Evolutionary conservation across 2,329 filamentous ascomycete species (phyloP), one percentile per base, ranked within the genome.

Genomic region (Aspergillus bombycis): DNA sequence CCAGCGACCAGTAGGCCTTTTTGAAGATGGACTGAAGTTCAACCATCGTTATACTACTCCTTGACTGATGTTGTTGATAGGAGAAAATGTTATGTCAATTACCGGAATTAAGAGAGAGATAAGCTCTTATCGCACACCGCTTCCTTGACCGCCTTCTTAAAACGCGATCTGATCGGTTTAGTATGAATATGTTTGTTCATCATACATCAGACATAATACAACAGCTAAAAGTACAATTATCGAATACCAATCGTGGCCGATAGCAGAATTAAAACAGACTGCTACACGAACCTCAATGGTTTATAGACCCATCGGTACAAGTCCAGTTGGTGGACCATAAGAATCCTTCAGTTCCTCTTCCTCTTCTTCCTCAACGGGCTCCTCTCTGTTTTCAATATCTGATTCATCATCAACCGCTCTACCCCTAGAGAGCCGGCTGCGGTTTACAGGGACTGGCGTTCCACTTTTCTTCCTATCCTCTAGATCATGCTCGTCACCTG

Each of bases 1-100:
- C 86, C 19, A 91, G 78, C 19, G 83, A 81, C 79, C 84, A 85
- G 69, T 86, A 84, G 60, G 85, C 83, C 70, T 81, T 83, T 65
- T 76, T 83, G 62, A 85, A 80, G 46, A 83, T 81, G 2, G 81
- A 75, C 52, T 79, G 74, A 48, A 83, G 74, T 68, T 75, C 75
- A 59, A 76, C 73, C 74, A 78, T 79, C 30, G n/a, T 64, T 48
- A 14, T 19, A 16, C 45, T 48, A 50, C 46, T 36, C 14, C 12
- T 50, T n/a, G 28, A n/a, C 3, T 14, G 45, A 48, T 14, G 45
- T 26, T 26, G 23, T 50, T n/a, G 46, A 50, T 50, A n/a, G 19
- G 21, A 34, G 48, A 32, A 52, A 50, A n/a, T 50, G 46, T 50
- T 19, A 26, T 16, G 23, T 26, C 23, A 23, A 26, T 26, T 4